These are phyloP conservation scores for Ascoidea rubescens DNA, from an alignment of 805 yeast genomes.

Conservation along the genomic window DNA sequence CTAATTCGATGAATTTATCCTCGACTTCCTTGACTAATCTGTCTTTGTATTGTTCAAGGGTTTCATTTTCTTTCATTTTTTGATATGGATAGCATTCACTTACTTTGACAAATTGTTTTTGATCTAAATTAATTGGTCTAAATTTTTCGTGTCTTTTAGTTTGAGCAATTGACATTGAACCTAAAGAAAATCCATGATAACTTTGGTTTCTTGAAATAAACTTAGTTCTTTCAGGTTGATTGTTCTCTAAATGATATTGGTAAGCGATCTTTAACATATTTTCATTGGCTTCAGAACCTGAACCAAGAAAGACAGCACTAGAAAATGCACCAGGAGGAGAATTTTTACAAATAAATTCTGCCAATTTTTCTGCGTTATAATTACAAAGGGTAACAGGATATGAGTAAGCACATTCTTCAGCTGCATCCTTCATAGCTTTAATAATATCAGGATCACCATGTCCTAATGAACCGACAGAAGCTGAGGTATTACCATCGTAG, in stretches of 20 bases:
- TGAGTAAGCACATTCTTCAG: constrained; percentile 22
- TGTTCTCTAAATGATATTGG: constrained; percentile 29
- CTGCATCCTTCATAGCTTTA: constrained; percentile 25
- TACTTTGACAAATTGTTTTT: constrained; percentile 12
- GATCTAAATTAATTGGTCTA: not conserved
- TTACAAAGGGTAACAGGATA: constrained; percentile 20
- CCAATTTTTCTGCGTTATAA: constrained; percentile 26
- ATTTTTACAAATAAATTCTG: constrained; percentile 26
- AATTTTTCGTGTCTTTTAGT: constrained; percentile 19
- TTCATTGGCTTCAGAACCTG: constrained; percentile 58
- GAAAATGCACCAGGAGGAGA: constrained; percentile 31
- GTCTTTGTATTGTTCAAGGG: constrained; percentile 25
- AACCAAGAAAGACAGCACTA: constrained; percentile 33
- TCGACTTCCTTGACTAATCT: constrained; percentile 27
- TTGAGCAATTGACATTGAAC: constrained; percentile 28
- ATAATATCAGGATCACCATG: constrained; percentile 28
- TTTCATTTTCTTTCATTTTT: constrained; percentile 17
- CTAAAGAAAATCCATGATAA: constrained; percentile 36
- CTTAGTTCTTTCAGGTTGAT: constrained; percentile 26
- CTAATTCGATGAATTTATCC: constrained; percentile 24
- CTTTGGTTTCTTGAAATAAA: constrained; percentile 31
- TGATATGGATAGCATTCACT: constrained; percentile 19
- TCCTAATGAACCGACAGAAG: constrained; percentile 37
- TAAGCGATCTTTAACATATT: constrained; percentile 45
- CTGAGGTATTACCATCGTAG: constrained; percentile 33